phyloP scores from a whole-genome alignment of 1,284 basidiomycete genomes.

The Erythrobasidium hasegawianum region DNA sequence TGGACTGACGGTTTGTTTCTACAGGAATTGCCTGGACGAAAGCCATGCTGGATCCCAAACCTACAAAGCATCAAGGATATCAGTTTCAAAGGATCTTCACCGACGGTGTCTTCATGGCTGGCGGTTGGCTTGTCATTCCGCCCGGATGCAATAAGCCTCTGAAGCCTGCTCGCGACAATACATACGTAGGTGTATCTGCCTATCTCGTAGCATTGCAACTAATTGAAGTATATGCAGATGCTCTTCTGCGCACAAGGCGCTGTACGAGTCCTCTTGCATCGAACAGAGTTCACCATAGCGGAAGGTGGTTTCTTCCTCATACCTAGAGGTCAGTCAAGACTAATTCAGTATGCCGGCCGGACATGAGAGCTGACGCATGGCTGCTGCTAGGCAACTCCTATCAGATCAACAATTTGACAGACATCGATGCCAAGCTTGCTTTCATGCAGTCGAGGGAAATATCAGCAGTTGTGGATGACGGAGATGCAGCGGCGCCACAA shows the following conservation, averaged over 20 bases:
- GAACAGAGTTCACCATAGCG: conserved; percentile 70
- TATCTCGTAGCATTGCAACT: background rate
- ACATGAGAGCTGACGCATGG: background rate
- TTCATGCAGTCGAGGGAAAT: conserved; percentile 88
- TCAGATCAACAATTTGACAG: conserved; percentile 78
- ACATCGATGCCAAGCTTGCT: conserved; percentile 75
- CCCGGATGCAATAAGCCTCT: conserved; percentile 72
- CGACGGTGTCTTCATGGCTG: conserved; percentile 85
- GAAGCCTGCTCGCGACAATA: conserved; percentile 89
- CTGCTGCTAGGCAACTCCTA: conserved; percentile 72
- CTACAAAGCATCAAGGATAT: conserved; percentile 60
- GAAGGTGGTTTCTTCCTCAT: conserved; percentile 85
- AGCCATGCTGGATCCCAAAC: conserved; percentile 48
- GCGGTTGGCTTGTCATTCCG: conserved; percentile 79
- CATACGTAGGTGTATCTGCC: conserved; percentile 66
- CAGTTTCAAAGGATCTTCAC: conserved; percentile 89
- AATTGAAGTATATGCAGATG: conserved; percentile 56
- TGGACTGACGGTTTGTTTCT: background rate
- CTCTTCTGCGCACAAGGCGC: conserved; percentile 86
- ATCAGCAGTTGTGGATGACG: conserved; percentile 15
- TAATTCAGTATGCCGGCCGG: background rate
- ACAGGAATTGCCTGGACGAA: conserved; percentile 68
- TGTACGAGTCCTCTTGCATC: conserved; percentile 76
- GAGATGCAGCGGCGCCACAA: background rate
- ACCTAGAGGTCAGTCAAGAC: conserved; percentile 67